Evolutionary conservation across 2,329 filamentous ascomycete genomes (phyloP).

Genomic region (Zalaria sp.): DNA sequence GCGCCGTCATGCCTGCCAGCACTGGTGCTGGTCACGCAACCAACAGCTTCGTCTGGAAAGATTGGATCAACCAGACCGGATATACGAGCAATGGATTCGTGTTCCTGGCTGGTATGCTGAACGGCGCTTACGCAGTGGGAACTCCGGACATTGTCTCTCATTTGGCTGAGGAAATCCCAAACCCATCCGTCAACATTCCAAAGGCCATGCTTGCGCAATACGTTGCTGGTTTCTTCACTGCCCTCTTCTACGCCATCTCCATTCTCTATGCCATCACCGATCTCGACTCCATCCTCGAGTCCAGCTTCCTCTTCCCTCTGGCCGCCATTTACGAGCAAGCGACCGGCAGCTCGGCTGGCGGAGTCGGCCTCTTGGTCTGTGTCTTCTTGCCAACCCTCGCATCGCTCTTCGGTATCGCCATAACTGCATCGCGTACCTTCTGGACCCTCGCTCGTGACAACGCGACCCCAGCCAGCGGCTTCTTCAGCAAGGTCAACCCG

Average conservation of each 20-base stretch:
- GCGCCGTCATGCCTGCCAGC: conserved; percentile 38
- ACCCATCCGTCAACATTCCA: conserved; percentile 37
- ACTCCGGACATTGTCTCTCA: conserved; percentile 50
- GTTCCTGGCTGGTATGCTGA: conserved; percentile 49
- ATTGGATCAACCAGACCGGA: conserved; percentile 28
- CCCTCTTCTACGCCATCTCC: conserved; percentile 27
- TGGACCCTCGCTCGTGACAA: conserved; percentile 45
- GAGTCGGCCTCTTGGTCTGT: conserved; percentile 33
- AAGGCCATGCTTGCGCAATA: conserved; percentile 39
- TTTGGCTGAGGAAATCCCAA: conserved; percentile 48
- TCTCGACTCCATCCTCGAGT: conserved; percentile 38
- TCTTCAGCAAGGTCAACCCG: conserved; percentile 33
- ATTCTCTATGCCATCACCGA: conserved; percentile 44
- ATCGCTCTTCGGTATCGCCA: conserved; percentile 41
- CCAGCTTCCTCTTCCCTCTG: conserved; percentile 38
- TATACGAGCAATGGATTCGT: conserved; percentile 40
- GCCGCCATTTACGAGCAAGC: conserved; percentile 49
- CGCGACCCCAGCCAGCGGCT: conserved; percentile 38
- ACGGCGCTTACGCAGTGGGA: conserved; percentile 52
- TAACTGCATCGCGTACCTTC: conserved; percentile 47
- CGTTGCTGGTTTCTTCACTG: conserved; percentile 36
- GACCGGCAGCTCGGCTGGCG: conserved; percentile 24
- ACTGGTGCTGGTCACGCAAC: conserved; percentile 27
- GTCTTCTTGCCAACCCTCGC: conserved; percentile 33
- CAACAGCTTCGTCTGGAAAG: conserved; percentile 26